Evolutionary conservation across 495 filamentous ascomycete genomes (phyloP), one percentile per base, ranked within the genome.

Genomic region (Daldinia loculata): DNA sequence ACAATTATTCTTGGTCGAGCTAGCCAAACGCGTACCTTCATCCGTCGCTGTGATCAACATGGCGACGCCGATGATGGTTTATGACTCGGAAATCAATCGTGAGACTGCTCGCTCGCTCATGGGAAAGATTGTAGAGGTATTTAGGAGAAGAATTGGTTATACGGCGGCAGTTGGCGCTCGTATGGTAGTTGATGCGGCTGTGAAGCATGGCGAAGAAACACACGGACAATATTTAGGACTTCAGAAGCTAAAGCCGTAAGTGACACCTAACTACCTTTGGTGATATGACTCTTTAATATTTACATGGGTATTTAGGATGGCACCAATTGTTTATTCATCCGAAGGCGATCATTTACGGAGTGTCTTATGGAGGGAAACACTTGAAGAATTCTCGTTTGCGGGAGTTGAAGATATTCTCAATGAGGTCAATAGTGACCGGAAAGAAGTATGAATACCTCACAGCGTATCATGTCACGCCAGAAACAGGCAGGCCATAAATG

Each of bases 1-100:
- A 0, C 76, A 81, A 24, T 50, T 84, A 6, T 83, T 82, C 62
- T 36, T 84, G 7, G 69, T 62, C 22, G 80, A 82, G 26, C 74
- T 85, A 1, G 75, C 71, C 0, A 70, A 69, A 26, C 70, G 48
- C 2, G 70, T 77, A 6, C 36, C 69, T 0, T 5, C 69, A 0
- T 72, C 69, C 0, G 27, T 61, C 0, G 72, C 60, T n/a, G 41
- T 67, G 7, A 39, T 75, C 14, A 63, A 73, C n/a, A 26, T 12
- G 11, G 60, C 50, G 4, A 75, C 72, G 11, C 72, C 69, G 0
- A 67, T 69, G n/a, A 24, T 75, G 4, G 69, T 67, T 57, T 63
- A 72, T 15, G 72, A 56, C 11, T 67, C 72, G 5, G 70, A 76
- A 3, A 66, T 71, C 26, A 75, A 78, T 6, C 66, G 58, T 0